Conservation (phyloP, 345 rosid genomes). For the Hibiscus trionum region DNA sequence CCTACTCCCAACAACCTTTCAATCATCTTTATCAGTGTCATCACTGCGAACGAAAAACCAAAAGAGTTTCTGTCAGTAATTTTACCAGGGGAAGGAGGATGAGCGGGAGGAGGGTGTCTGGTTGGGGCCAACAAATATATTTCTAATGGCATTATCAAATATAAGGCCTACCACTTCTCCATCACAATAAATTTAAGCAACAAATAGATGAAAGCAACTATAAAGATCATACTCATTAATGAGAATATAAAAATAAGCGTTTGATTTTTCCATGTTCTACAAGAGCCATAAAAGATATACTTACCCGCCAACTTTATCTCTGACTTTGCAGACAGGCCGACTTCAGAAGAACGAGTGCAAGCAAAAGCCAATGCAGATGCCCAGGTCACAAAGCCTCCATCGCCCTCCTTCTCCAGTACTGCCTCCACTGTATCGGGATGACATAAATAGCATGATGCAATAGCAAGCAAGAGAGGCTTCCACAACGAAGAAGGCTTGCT, state of each 20-base stretch:
- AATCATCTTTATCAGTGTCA: constrained; percentile 52
- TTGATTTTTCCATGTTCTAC: background rate
- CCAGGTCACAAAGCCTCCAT: constrained; percentile 60
- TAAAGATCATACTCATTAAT: background rate
- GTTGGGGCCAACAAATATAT: background rate
- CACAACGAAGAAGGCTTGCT: constrained; percentile 56
- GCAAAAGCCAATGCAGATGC: constrained; percentile 48
- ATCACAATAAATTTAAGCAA: background rate
- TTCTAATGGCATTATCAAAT: background rate
- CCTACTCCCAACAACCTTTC: constrained; percentile 49
- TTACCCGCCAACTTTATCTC: constrained; percentile 66
- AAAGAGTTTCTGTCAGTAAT: background rate
- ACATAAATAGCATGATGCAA: constrained; percentile 67
- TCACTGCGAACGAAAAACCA: constrained; percentile 33
- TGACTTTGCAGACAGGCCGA: constrained; percentile 32
- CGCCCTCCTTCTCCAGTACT: constrained; percentile 43
- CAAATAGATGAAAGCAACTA: background rate
- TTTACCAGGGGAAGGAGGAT: background rate
- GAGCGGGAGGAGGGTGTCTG: background rate
- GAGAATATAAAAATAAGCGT: background rate
- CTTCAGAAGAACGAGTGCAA: constrained; percentile 36
- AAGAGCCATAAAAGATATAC: constrained; percentile 12
- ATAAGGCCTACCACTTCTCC: background rate
- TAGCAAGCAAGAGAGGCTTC: constrained; percentile 72
- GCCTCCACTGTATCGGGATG: constrained; percentile 47